Base-by-base conservation (phyloP, 75 land plant genomes). In the Selaginella moellendorffii region DNA sequence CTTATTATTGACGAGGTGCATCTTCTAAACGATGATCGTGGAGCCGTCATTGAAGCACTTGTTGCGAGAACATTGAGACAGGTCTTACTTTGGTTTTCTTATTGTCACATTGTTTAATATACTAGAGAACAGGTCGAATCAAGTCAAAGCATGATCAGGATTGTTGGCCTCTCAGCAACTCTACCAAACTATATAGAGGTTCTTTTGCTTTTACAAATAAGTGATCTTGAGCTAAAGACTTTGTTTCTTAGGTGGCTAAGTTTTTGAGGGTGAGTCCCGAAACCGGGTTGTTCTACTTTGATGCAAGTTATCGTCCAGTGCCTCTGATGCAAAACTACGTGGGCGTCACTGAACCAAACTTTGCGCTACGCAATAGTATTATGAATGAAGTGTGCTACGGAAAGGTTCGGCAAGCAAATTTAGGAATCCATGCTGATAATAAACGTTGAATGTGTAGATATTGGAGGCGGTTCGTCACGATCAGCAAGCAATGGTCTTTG, bases 1-100 rank as follows among this genome's bases (percentile, higher is more conserved):
- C 75, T 95, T 54, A 95, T 95, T 58, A 95, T 95, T 80, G 99
- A 95, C 74, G 99, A 95, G 72, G 99, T 95, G 27, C 99, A 95
- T 71, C 85, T 95, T n/a, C 59, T 95, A 68, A 95, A 95, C 82
- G 99, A 95, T 83, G 99, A 95, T 28, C 83, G 99, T 79, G 99
- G 99, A 30, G 85, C 96, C 68, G 99, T 95, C 1, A 95, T 95
- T 68, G 99, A 95, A 66, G 89, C 99, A 26, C 71, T 95, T 29
- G 99, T 95, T 66, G 99, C 99, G 31, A 80, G 99, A 46, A 95
- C 99, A 18, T 78, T 95, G 2, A 86, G 99, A 29, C 99, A 95
- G 88, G 99, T 90, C n/a, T 62, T 62, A 5, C 2, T 18, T 28
- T 10, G 2, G 8, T 28, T 62, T 5, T 56, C 36, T 63, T 23